These are phyloP conservation scores for Chenopodium album DNA, from an alignment of 148 eudicot species.

Conservation along the genomic window DNA sequence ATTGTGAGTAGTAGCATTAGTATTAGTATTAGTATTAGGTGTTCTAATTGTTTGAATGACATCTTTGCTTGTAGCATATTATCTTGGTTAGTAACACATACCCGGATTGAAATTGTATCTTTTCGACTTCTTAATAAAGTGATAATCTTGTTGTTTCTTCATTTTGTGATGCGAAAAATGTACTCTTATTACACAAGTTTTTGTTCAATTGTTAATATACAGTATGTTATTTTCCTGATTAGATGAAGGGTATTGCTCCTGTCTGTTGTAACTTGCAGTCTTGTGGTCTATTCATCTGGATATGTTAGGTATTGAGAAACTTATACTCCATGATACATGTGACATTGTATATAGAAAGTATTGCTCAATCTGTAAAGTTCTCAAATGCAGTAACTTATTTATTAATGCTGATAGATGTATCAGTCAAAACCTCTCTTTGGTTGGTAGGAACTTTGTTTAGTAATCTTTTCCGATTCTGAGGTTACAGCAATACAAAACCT, in stretches of 20 bases:
- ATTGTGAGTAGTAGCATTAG: constrained; percentile 38
- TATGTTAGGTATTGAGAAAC: background rate
- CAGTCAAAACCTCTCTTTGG: background rate
- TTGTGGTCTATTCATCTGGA: background rate
- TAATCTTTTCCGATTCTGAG: background rate
- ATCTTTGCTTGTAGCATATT: constrained; percentile 30
- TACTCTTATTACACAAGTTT: background rate
- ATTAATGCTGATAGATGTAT: background rate
- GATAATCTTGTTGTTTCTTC: constrained; percentile 13
- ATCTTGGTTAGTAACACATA: constrained; percentile 49
- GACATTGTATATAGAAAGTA: background rate
- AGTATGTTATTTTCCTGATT: background rate
- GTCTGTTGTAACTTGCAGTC: background rate
- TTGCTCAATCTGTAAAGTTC: background rate
- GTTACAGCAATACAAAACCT: background rate
- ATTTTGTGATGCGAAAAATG: background rate
- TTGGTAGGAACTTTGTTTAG: background rate
- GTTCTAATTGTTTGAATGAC: constrained; percentile 34
- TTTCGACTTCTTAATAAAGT: constrained; percentile 25
- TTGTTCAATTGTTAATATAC: background rate
- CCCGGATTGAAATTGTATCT: constrained; percentile 34
- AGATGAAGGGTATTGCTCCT: background rate
- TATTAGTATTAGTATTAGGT: constrained; percentile 30
- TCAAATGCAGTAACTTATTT: background rate
- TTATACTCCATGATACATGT: background rate